Conservation (phyloP, 768 basidiomycete genomes). For the Podaxis sp. region DNA sequence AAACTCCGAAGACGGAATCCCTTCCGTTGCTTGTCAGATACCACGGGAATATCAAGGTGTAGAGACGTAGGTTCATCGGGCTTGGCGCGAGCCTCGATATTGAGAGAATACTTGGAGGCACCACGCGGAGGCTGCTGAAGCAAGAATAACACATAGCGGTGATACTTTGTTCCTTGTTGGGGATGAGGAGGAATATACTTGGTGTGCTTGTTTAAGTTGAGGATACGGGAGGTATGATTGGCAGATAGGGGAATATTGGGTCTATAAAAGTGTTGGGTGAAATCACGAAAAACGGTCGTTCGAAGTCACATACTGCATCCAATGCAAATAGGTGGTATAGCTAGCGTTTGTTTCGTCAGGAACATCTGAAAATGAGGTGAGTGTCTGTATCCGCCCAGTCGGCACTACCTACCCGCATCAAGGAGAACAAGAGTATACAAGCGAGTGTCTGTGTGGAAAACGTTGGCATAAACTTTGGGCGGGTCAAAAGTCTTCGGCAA, state of each 20-base stretch:
- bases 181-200: constrained; percentile 90
- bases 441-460: constrained; percentile 77
- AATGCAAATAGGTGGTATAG: constrained; percentile 77
- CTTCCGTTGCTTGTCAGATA: constrained; percentile 42
- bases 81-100: constrained; percentile 27
- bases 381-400: not conserved
- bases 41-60: constrained; percentile 40
- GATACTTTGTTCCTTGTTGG: constrained; percentile 82
- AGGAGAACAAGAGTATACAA: constrained; percentile 87
- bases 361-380: constrained; percentile 49
- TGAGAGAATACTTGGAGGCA: constrained; percentile 28
- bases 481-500: constrained; percentile 52
- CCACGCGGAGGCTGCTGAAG: constrained; percentile 57
- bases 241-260: constrained; percentile 80
- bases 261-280: constrained; percentile 30
- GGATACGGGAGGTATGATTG: constrained; percentile 36
- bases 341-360: constrained; percentile 66
- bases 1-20: constrained; percentile 70
- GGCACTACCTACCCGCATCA: constrained; percentile 63
- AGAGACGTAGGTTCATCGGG: constrained; percentile 28
- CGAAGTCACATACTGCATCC: constrained; percentile 63
- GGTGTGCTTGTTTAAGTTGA: constrained; percentile 51
- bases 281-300: constrained; percentile 6
- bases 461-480: constrained; percentile 65
- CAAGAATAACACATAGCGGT: constrained; percentile 80